Conservation (phyloP, 768 basidiomycete genomes). For the Hebeloma cylindrosporum region DNA sequence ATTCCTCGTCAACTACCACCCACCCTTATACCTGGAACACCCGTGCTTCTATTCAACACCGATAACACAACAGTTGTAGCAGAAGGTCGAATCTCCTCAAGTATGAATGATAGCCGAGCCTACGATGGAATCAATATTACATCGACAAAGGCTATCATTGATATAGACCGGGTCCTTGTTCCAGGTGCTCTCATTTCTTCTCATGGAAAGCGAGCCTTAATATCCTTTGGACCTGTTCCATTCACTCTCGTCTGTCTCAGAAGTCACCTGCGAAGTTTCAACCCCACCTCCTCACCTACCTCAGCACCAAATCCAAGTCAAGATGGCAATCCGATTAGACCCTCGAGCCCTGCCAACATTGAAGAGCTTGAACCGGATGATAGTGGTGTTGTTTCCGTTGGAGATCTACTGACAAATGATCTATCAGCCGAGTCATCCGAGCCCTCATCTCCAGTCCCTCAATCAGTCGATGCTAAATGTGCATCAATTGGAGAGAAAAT, state of each 20-base stretch:
- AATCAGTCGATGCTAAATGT: conserved; percentile 4
- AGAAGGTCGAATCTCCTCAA: conserved; percentile 5
- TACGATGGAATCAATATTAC: conserved; percentile 9
- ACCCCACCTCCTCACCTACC: too few relatives aligned
- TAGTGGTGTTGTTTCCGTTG: too few relatives aligned
- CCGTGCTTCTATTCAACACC: conserved; percentile 12
- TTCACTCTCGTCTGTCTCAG: conserved; percentile 10
- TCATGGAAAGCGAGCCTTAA: conserved; percentile 11
- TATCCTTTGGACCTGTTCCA: conserved; percentile 12
- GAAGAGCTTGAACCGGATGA: too few relatives aligned
- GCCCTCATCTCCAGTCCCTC: background rate
- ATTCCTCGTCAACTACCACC: conserved; percentile 19
- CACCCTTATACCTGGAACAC: background rate
- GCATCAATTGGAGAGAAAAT: background rate
- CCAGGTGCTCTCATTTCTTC: conserved; percentile 18
- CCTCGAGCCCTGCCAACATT: too few relatives aligned
- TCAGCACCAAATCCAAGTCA: too few relatives aligned
- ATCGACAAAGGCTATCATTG: conserved; percentile 2
- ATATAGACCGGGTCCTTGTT: conserved; percentile 8
- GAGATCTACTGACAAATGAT: conserved; percentile 6
- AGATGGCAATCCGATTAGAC: too few relatives aligned
- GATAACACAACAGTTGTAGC: conserved; percentile 15
- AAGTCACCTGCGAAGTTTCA: conserved; percentile 2
- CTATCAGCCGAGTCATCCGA: conserved; percentile 11
- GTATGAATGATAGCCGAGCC: background rate